Conservation (phyloP, 1,284 basidiomycete genomes). For the Tilletia walkeri region DNA sequence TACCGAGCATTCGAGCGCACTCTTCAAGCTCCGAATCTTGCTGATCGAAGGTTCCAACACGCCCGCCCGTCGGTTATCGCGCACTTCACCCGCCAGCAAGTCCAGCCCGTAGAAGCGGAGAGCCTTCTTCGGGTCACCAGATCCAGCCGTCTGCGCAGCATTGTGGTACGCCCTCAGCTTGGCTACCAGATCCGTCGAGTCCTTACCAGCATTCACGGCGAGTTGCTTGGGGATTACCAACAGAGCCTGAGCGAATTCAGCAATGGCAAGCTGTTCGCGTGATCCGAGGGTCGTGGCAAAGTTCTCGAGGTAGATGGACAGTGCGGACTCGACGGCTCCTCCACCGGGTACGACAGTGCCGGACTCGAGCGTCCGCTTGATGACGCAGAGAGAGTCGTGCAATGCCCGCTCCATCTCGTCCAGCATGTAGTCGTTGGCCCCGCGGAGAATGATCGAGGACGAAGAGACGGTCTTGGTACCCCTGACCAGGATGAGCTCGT, state of each 20-base stretch:
- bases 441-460: constrained; percentile 86
- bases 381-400: constrained; percentile 90
- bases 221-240: constrained; percentile 95
- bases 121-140: constrained; percentile 89
- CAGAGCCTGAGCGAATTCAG: constrained; percentile 91
- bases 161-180: constrained; percentile 97
- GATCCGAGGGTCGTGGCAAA: constrained; percentile 94
- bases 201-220: constrained; percentile 96
- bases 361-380: constrained; percentile 96
- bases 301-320: constrained; percentile 97
- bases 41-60: constrained; percentile 94
- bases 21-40: constrained; percentile 95
- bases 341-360: constrained; percentile 95
- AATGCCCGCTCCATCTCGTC: constrained; percentile 99
- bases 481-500: constrained; percentile 95
- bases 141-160: constrained; percentile 82
- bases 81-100: constrained; percentile 85
- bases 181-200: constrained; percentile 94
- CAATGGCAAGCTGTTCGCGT: constrained; percentile 95
- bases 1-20: constrained; percentile 71
- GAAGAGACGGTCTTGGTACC: constrained; percentile 96
- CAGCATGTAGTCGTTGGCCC: constrained; percentile 98
- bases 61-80: constrained; percentile 90
- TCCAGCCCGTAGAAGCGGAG: constrained; percentile 93
- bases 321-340: constrained; percentile 92